These are phyloP conservation scores for Nakazawaea wyomingensis DNA, from an alignment of 805 yeast genomes.

Conservation along the genomic window DNA sequence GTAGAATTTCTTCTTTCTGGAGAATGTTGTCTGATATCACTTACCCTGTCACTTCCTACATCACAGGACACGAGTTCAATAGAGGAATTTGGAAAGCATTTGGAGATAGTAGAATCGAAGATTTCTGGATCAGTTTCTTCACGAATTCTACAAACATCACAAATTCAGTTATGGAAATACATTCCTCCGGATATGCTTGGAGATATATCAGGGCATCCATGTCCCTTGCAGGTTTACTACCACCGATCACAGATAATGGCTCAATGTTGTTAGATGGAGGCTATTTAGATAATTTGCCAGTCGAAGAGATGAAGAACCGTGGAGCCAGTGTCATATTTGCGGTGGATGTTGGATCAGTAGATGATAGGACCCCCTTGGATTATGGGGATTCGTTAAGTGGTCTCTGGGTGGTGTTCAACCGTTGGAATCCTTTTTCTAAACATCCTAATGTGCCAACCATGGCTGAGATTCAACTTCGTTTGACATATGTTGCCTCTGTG, in stretches of 20 bases:
- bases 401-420: conserved; percentile 79
- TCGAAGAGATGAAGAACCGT: conserved; percentile 80
- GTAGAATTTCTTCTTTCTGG: conserved; percentile 82
- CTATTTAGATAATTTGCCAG: conserved; percentile 90
- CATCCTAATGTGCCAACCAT: conserved; percentile 88
- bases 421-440: conserved; percentile 84
- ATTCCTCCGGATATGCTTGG: conserved; percentile 92
- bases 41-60: conserved; percentile 89
- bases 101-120: conserved; percentile 90
- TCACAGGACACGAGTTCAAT: conserved; percentile 96
- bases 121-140: conserved; percentile 87
- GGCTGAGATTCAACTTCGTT: conserved; percentile 90
- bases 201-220: conserved; percentile 91
- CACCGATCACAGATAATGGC: conserved; percentile 85
- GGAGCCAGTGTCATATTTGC: conserved; percentile 89
- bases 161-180: conserved; percentile 91
- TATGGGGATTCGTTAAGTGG: conserved; percentile 95
- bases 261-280: conserved; percentile 96
- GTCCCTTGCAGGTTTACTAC: conserved; percentile 92
- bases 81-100: conserved; percentile 96
- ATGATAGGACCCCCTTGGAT: conserved; percentile 82
- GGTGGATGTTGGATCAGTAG: conserved; percentile 93
- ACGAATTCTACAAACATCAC: conserved; percentile 94
- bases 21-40: conserved; percentile 79
- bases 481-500: conserved; percentile 93